These are phyloP conservation scores for Cutaneotrichosporon daszewskae DNA, from an alignment of 1,284 basidiomycete species.

Conservation along the genomic window DNA sequence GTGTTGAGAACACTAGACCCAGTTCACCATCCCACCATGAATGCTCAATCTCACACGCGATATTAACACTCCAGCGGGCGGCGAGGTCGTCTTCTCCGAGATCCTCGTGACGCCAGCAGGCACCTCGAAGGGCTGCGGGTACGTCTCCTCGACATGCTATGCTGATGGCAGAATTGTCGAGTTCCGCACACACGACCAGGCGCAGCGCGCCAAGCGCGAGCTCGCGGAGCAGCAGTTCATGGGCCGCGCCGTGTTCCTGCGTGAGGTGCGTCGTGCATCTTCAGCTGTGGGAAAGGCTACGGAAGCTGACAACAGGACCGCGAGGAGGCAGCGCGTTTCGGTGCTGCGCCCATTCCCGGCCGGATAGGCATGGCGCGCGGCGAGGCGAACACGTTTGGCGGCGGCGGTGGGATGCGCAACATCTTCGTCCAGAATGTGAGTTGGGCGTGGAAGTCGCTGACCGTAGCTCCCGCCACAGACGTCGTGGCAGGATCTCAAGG, in stretches of 20 bases:
- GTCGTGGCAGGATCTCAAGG: constrained; percentile 97
- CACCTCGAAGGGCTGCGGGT: constrained; percentile 97
- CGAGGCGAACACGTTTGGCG: constrained; percentile 65
- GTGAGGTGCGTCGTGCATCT: constrained; percentile 63
- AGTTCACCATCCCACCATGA: too few species aligned
- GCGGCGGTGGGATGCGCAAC: constrained; percentile 59
- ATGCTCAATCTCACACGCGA: too few species aligned
- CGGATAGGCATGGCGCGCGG: constrained; percentile 84
- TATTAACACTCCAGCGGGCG: constrained; percentile 63
- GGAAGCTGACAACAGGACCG: constrained; percentile 66
- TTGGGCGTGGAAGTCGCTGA: constrained; percentile 13
- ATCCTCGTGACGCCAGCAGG: constrained; percentile 93
- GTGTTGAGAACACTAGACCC: too few species aligned
- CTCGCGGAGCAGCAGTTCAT: constrained; percentile 80
- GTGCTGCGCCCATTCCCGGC: constrained; percentile 83
- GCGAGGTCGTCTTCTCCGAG: constrained; percentile 96
- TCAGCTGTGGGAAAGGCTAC: not conserved
- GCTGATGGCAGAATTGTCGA: constrained; percentile 71
- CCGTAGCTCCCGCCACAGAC: constrained; percentile 83
- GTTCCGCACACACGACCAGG: constrained; percentile 75
- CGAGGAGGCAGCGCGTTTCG: constrained; percentile 89
- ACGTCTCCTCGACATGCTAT: constrained; percentile 45
- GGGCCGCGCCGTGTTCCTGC: constrained; percentile 89
- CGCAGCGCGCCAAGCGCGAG: constrained; percentile 76
- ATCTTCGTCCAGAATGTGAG: constrained; percentile 86